These are phyloP conservation scores for Taphrina confusa DNA, from an alignment of 1,139 yeast genomes.

Conservation along the genomic window DNA sequence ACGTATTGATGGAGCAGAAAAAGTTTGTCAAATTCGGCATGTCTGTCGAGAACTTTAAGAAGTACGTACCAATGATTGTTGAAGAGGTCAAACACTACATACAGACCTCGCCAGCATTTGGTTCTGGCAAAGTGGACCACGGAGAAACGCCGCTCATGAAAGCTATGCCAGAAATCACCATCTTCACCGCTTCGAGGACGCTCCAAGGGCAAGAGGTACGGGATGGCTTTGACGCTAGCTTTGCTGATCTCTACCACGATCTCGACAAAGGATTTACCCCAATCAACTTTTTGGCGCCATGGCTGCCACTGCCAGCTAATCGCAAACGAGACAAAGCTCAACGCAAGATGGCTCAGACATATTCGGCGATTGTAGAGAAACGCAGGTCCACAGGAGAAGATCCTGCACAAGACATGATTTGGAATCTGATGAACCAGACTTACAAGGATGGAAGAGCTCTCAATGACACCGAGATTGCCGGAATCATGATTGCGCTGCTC, in stretches of 20 bases:
- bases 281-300: conserved; percentile 89
- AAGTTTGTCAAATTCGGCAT: conserved; percentile 90
- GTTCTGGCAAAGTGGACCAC: conserved; percentile 45
- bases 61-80: conserved; percentile 83
- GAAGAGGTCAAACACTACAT: conserved; percentile 75
- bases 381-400: conserved; percentile 71
- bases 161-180: conserved; percentile 92
- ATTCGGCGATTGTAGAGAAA: conserved; percentile 70
- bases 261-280: conserved; percentile 97
- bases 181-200: conserved; percentile 91
- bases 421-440: conserved; percentile 76
- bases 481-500: conserved; percentile 86
- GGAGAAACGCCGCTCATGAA: conserved; percentile 74
- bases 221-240: conserved; percentile 72
- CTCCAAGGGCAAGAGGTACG: conserved; percentile 91
- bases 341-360: conserved; percentile 71
- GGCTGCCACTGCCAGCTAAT: conserved; percentile 86
- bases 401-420: conserved; percentile 84
- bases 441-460: conserved; percentile 90
- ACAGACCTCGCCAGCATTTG: conserved; percentile 52
- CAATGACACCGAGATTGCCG: conserved; percentile 95
- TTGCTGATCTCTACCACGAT: conserved; percentile 84
- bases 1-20: conserved; percentile 95
- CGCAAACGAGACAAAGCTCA: conserved; percentile 86
- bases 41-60: conserved; percentile 77